These are phyloP conservation scores for Biscogniauxia marginata DNA, from an alignment of 2,329 filamentous ascomycete species.

Conservation along the genomic window DNA sequence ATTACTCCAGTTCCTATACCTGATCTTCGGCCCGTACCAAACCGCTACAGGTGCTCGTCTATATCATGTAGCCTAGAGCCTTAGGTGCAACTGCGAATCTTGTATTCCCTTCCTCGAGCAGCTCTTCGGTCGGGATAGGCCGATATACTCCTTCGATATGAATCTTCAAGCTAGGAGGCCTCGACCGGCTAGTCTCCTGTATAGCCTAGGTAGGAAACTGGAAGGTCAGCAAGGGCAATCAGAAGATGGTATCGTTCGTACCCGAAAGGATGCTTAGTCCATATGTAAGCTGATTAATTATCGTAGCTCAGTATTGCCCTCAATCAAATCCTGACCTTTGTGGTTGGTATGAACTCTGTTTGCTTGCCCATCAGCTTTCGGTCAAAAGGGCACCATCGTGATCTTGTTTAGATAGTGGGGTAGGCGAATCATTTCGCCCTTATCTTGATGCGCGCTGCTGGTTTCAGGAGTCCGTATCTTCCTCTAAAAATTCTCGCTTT, in stretches of 20 bases:
- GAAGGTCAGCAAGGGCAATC: no score
- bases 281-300: not conserved
- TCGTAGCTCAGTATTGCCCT: not conserved
- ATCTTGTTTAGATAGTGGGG: constrained; percentile 16
- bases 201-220: not conserved
- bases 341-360: constrained; percentile 8
- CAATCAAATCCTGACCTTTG: not conserved
- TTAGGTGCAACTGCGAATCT: not conserved
- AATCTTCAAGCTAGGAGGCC: not conserved
- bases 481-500: not conserved
- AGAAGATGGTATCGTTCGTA: not conserved
- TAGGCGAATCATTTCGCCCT: constrained; percentile 7
- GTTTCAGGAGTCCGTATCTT: not conserved
- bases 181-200: not conserved
- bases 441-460: not conserved
- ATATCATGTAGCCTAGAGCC: not conserved
- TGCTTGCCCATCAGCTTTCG: constrained; percentile 14
- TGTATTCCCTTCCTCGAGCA: not conserved
- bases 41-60: not conserved
- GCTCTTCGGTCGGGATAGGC: not conserved
- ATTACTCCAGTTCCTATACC: not conserved
- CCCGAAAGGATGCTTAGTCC: not conserved
- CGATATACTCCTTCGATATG: not conserved
- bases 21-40: not conserved
- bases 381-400: constrained; percentile 11